Percentiles rank a stretch among this genome's conserved stretches.
These are phyloP conservation scores for Beverwykella pulmonaria DNA, from an alignment of 495 filamentous ascomycete genomes.

Conservation along the genomic window DNA sequence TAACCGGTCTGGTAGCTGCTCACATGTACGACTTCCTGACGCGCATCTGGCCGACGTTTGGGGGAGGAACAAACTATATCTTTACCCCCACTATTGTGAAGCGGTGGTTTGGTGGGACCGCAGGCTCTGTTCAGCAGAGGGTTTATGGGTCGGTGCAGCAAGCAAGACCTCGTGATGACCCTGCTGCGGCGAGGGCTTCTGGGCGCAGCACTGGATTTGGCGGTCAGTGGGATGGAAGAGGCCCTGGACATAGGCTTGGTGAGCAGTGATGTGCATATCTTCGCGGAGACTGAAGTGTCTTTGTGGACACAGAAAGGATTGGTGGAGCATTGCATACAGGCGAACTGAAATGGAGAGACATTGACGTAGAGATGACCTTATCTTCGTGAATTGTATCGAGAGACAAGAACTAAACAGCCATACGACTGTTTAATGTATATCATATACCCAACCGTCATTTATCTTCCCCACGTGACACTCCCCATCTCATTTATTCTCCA, in stretches of 20 bases:
- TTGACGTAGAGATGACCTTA: too few relatives aligned
- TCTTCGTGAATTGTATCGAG: too few relatives aligned
- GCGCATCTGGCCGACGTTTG: constrained; percentile 79
- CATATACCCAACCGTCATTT: background rate
- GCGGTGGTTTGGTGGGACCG: constrained; percentile 58
- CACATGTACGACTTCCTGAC: constrained; percentile 86
- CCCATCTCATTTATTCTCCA: background rate
- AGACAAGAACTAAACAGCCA: too few relatives aligned
- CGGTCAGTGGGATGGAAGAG: constrained; percentile 64
- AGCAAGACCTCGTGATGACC: constrained; percentile 38
- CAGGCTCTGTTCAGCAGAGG: constrained; percentile 44
- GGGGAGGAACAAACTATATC: constrained; percentile 72
- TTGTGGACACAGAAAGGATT: background rate
- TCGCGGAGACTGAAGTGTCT: background rate
- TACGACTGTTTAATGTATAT: background rate
- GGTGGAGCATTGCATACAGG: background rate
- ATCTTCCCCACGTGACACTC: background rate
- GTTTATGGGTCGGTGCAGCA: constrained; percentile 63
- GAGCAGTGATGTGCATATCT: constrained; percentile 23
- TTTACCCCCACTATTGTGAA: constrained; percentile 68
- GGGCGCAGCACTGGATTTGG: constrained; percentile 43
- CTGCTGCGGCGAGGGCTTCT: constrained; percentile 28
- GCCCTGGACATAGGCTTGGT: constrained; percentile 70
- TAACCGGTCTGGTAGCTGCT: constrained; percentile 74
- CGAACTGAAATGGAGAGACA: background rate